A percentile compares a stretch with the other conserved stretches of the same genome.
These are phyloP conservation scores for Aphanomyces invadans DNA, from an alignment of 352 stramenopile species.

Conservation along the genomic window DNA sequence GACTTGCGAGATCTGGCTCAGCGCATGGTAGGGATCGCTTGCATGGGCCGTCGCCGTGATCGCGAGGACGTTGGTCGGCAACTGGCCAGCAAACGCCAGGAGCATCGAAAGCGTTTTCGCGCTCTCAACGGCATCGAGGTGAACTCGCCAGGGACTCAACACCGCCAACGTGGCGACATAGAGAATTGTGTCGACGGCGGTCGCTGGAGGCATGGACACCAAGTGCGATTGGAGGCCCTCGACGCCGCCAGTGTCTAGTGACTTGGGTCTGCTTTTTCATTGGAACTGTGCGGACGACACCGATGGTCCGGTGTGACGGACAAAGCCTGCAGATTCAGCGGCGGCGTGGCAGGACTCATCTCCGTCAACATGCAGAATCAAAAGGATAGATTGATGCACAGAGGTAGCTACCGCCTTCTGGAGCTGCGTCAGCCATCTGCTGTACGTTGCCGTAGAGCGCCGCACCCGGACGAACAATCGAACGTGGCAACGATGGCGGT, in stretches of 20 bases:
- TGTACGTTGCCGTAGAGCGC: background rate
- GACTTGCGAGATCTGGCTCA: background rate
- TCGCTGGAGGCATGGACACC: background rate
- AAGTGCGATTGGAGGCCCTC: background rate
- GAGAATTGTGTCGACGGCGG: background rate
- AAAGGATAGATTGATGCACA: too few species aligned
- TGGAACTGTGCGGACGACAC: background rate
- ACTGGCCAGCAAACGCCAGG: background rate
- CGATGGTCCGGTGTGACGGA: background rate
- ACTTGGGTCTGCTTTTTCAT: background rate
- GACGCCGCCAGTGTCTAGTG: background rate
- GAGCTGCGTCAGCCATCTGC: background rate
- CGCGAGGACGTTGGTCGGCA: conserved; percentile 8
- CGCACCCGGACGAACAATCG: background rate
- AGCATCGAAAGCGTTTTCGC: background rate
- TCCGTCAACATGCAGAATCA: too few species aligned
- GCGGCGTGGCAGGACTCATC: too few species aligned
- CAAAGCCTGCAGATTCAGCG: background rate
- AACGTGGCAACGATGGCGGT: background rate
- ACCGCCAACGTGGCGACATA: background rate
- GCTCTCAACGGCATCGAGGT: background rate
- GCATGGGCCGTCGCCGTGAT: conserved; percentile 3
- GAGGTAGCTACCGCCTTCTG: background rate
- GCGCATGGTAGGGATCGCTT: background rate
- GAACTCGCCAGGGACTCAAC: background rate